Evolutionary conservation across 768 basidiomycete genomes (phyloP), one percentile per base, ranked within the genome.

Genomic region (Suillus alpinus): DNA sequence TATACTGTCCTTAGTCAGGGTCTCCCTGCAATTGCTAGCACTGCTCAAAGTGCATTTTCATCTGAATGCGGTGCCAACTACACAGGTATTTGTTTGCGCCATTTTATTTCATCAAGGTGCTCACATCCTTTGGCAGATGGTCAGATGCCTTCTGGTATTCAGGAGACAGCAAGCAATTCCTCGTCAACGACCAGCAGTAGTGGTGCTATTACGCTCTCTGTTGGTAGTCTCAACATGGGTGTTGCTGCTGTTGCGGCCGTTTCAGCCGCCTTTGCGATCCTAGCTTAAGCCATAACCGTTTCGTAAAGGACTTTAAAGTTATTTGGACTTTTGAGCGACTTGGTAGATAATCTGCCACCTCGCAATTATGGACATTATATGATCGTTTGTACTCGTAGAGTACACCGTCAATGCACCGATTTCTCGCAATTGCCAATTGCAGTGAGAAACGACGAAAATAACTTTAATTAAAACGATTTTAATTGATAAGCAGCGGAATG

Each of bases 11-110:
- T 78, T 20, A 69, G 67, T 20, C 36, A 72, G 9, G 69, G 75
- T 26, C 68, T 75, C 40, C 81, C 86, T 1, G 62, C 64, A 16
- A 31, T 80, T 5, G 60, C 74, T 13, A 59, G 75, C 9, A 50
- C 65, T 43, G 58, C 69, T 0, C 67, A 71, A n/a, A 58, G 77
- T 7, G 56, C 66, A 1, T 4, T 81, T 4, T 72, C 73, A 61
- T 55, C 62, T 18, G 26, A 62, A 7, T 87, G 86, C 63, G 85
- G 86, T 13, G 66, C 81, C 46, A 72, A 73, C 13, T 87, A 86
- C 72, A 81, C 75, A 50, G 75, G 85, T 87, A 68, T 80, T 71
- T 6, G 70, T 6, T 51, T 53, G 10, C n/a, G 20, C 20, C 0
- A 16, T 18, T 20, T 41, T 43, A 26, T 1, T 43, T 9, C 26